Evolutionary conservation across 1,284 basidiomycete genomes (phyloP).

Genomic region (Cronartium quercuum): DNA sequence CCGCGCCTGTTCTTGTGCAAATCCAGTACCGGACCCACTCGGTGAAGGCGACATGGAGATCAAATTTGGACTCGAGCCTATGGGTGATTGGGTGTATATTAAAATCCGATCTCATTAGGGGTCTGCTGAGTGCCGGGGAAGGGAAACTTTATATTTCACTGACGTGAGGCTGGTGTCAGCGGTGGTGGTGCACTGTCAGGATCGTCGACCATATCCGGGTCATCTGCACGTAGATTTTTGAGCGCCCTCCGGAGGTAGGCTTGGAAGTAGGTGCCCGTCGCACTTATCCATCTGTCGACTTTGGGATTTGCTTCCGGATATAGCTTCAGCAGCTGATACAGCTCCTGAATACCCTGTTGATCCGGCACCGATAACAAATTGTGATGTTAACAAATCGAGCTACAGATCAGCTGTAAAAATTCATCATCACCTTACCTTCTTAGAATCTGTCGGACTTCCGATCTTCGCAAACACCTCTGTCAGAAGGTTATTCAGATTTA

Average conservation of each 20-base stretch:
- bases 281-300: slow-evolving; percentile 56
- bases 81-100: background rate
- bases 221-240: slow-evolving; percentile 46
- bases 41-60: slow-evolving; percentile 2
- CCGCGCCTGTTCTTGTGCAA: background rate
- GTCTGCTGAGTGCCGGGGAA: background rate
- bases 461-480: slow-evolving; percentile 39
- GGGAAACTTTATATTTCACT: background rate
- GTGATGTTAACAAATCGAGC: background rate
- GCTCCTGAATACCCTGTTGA: slow-evolving; percentile 71
- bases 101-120: background rate
- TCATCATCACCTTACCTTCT: slow-evolving; percentile 24
- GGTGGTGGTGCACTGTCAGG: background rate
- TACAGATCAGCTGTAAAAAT: background rate
- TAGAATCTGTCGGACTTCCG: slow-evolving; percentile 32
- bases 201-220: slow-evolving; percentile 33
- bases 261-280: slow-evolving; percentile 52
- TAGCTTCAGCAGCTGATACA: slow-evolving; percentile 87
- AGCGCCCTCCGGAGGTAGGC: slow-evolving; percentile 51
- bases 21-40: background rate
- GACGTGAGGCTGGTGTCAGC: background rate
- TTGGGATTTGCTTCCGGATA: slow-evolving; percentile 79
- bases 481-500: slow-evolving; percentile 32
- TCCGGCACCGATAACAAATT: background rate
- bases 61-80: background rate